Evolutionary conservation across 306 rosid species (phyloP).

Genomic region (Glycyrrhiza uralensis): DNA sequence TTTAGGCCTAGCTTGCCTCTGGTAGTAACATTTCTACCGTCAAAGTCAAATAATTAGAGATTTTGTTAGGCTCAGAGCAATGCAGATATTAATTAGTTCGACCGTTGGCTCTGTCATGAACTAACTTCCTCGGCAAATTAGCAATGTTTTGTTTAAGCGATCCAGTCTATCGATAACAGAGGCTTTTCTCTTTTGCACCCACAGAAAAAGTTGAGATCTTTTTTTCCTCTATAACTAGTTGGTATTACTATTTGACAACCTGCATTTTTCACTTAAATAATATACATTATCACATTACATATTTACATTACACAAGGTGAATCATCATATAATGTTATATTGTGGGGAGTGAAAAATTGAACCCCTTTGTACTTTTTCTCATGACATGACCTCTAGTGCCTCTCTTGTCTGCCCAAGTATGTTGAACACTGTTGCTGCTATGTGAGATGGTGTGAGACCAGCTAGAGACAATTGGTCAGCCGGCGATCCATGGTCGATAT

Average conservation of each 20-base stretch:
- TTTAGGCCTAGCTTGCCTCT: no score
- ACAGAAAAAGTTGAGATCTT: not conserved
- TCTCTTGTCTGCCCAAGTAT: slow-evolving; percentile 83
- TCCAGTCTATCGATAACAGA: not conserved
- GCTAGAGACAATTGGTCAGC: slow-evolving; percentile 66
- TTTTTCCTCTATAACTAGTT: not conserved
- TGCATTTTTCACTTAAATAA: not conserved
- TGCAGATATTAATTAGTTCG: not conserved
- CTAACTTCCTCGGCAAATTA: not conserved
- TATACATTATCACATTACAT: slow-evolving; percentile 6
- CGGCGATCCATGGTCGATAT: slow-evolving; percentile 88
- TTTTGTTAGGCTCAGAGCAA: not conserved
- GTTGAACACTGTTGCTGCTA: slow-evolving; percentile 92
- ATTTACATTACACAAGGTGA: not conserved
- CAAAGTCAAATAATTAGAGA: not conserved
- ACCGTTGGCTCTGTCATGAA: not conserved
- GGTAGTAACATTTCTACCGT: no score
- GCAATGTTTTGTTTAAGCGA: not conserved
- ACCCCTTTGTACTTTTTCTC: not conserved
- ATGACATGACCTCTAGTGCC: slow-evolving; percentile 77
- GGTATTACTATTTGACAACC: slow-evolving; percentile 14
- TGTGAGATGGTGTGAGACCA: slow-evolving; percentile 80
- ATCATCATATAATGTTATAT: slow-evolving; percentile 1
- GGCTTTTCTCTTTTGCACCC: not conserved
- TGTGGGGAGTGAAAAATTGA: not conserved